phyloP scores from a whole-genome alignment of 208 protist genomes.

The Leishmania aethiopica region DNA sequence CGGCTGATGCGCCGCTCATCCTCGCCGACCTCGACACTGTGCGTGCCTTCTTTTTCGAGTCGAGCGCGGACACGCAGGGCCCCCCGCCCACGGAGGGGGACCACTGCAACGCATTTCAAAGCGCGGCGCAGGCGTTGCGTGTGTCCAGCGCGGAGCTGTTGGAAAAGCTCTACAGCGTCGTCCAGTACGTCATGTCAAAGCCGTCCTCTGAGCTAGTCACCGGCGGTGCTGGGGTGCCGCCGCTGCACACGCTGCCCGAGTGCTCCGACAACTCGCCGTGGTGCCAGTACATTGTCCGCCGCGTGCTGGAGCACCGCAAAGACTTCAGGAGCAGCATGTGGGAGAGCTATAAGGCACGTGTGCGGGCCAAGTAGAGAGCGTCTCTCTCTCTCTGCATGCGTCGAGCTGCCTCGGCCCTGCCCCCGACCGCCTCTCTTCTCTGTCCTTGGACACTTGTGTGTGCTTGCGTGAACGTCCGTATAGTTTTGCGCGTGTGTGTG shows the following conservation, averaged over 20 bases:
- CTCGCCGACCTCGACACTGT: conserved; percentile 45
- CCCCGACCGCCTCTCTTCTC: background rate
- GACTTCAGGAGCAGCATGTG: conserved; percentile 34
- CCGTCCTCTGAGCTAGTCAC: conserved; percentile 45
- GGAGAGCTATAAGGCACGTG: conserved; percentile 20
- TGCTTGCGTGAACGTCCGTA: background rate
- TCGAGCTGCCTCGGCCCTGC: background rate
- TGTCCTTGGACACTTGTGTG: background rate
- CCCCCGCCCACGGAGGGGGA: background rate
- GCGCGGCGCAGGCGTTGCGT: conserved; percentile 5
- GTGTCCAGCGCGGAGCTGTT: conserved; percentile 30
- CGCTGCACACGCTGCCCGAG: conserved; percentile 50
- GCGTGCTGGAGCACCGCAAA: conserved; percentile 57
- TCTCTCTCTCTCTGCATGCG: background rate
- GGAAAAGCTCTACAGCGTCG: conserved; percentile 45
- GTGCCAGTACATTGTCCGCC: conserved; percentile 64
- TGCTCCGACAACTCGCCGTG: conserved; percentile 55
- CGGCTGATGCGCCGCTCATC: conserved; percentile 41
- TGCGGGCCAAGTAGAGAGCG: conserved; percentile 1
- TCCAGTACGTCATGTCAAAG: conserved; percentile 62
- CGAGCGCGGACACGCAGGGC: background rate
- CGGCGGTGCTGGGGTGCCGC: conserved; percentile 58
- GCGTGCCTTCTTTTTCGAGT: conserved; percentile 32
- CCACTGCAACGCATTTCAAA: background rate
- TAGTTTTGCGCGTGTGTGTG: background rate